phyloP scores from a whole-genome alignment of 768 basidiomycete genomes.

The Tubosaeta brunneosetosa region DNA sequence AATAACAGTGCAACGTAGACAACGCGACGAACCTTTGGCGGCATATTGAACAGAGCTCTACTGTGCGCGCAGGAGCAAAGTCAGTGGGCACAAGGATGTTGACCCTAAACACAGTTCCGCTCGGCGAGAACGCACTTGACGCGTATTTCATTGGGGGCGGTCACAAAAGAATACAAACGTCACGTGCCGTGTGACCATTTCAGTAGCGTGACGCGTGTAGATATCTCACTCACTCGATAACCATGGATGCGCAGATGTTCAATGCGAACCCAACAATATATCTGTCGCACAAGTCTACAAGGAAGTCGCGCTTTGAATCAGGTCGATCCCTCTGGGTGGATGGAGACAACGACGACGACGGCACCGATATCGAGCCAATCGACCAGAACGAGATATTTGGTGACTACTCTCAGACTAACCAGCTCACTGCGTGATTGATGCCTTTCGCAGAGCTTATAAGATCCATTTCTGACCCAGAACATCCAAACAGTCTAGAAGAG shows the following conservation, averaged over 20 bases:
- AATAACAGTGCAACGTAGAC: conserved; percentile 9
- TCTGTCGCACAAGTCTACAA: conserved; percentile 41
- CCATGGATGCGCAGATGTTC: conserved; percentile 59
- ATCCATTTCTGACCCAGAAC: conserved; percentile 92
- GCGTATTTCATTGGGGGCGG: conserved; percentile 7
- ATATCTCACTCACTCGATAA: conserved; percentile 6
- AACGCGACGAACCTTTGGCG: conserved; percentile 32
- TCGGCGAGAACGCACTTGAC: conserved; percentile 10
- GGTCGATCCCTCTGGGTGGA: conserved; percentile 61
- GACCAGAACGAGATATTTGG: conserved; percentile 94
- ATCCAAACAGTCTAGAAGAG: conserved; percentile 90
- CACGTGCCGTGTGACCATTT: conserved; percentile 23
- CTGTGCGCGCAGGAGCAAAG: neutral
- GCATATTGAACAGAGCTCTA: conserved; percentile 23
- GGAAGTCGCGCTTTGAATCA: conserved; percentile 37
- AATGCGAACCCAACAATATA: conserved; percentile 92
- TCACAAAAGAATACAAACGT: conserved; percentile 2
- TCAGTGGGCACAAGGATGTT: neutral
- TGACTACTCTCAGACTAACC: conserved; percentile 28
- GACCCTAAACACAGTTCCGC: neutral
- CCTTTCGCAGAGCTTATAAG: conserved; percentile 71
- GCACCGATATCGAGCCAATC: conserved; percentile 56
- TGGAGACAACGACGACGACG: conserved; percentile 39
- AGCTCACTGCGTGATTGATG: neutral
- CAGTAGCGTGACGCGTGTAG: conserved; percentile 14